Evolutionary conservation across 2,329 filamentous ascomycete species (phyloP), one percentile per base, ranked within the genome.

Genomic region (Fusarium caatingaense): DNA sequence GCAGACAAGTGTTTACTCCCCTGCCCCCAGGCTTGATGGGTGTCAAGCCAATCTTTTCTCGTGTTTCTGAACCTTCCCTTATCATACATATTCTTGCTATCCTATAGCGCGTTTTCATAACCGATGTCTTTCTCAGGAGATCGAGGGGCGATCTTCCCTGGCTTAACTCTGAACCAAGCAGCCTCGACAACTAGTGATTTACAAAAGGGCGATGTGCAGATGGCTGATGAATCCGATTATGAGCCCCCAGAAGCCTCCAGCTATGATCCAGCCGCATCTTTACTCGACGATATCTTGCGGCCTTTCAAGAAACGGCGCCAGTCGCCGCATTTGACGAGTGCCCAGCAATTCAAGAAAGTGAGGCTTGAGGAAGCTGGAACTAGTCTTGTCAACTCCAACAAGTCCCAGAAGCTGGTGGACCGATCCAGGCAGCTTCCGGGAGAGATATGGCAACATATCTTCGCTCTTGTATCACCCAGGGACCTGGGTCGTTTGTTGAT

Each of bases 361-460:
- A 74, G 61, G 54, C 56, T 75, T 56, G 60, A 66, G 44, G 41
- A 61, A 49, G 60, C 60, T 44, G 56, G 55, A 51, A 58, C 57
- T 41, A 54, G 59, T 56, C 56, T 41, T 63, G 18, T 34, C 49
- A 42, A 53, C 28, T 55, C 62, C 40, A 56, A 54, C 48, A 49
- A 58, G 62, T 64, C 49, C 49, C 51, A 25, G 51, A 56, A 15
- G 40, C 49, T 56, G 30, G 46, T 48, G 46, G 73, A 76, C 64
- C 62, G 72, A 40, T 53, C 74, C 56, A 68, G 60, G 40, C 74
- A 76, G 60, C 82, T 90, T 60, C 87, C 89, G 75, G 82, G 84
- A 72, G 87, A 90, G 79, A 81, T 92, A 74, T 93, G 91, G 90
- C 90, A 93, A 76, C 85, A 86, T 76, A 83, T 93, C 74, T 92